Base-by-base conservation (phyloP, 352 stramenopile species). In the Globisporangium apiculatum region DNA sequence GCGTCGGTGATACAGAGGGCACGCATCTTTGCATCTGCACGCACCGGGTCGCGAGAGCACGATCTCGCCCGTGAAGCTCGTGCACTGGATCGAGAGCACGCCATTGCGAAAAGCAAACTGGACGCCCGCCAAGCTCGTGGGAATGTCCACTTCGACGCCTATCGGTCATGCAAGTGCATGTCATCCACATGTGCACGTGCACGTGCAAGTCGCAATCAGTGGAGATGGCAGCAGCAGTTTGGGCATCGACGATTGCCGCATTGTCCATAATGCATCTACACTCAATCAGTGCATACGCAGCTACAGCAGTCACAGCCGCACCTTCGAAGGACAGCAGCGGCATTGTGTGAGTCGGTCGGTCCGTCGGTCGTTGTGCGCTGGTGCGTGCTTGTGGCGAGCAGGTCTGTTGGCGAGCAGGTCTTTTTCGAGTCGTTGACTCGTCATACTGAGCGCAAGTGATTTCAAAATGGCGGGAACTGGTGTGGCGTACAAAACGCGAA, bases 141-240 rank as follows among this genome's bases (percentile, higher is more conserved):
- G 83, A 24, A 94, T 73, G 55, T 89, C 76, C 48, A 94, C 83
- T 51, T 88, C 68, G 24, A 94, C 76, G 42, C 79, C 75, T 86
- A 9, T 7, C 0, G n/a, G 18, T 9, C 11, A 62, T 12, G 37
- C 58, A 38, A 18, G 46, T n/a, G 18, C 46, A 24, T 35, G 18
- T 11, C 7, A 7, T 35, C 15, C 24, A 47, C 14, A 51, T 38
- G 11, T n/a, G 46, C 42, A 4, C 10, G 35, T 40, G 17, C 40
- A 54, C 1, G 24, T 14, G 45, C 17, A 24, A 24, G 3, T 11
- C 45, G 45, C 24, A 7, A 17, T 7, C 12, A 9, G n/a, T 18
- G 41, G 31, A 7, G 5, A 24, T 24, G 18, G 18, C 12, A 65
- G 11, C 18, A 24, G 18, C 1, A 24, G 18, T 24, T 24, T 24